Evolutionary conservation across 176 grass and related monocot genomes (phyloP), one percentile per base, ranked within the genome.

Genomic region (Zizania latifolia): DNA sequence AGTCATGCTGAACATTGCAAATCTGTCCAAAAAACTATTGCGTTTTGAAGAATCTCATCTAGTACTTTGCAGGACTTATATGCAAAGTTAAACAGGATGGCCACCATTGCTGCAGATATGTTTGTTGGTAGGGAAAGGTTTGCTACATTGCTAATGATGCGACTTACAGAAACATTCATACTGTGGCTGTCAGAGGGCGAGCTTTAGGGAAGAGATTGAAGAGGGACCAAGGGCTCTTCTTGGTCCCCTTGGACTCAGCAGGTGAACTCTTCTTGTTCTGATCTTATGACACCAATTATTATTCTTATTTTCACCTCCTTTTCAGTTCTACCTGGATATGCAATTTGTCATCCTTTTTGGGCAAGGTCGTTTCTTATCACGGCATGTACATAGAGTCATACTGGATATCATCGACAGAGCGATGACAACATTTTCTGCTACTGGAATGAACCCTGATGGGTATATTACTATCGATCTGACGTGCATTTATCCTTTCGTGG

Each of bases 271-370:
- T 62, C 30, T 61, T 9, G 8, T 15, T 14, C 24, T 53, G 6
- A 34, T 28, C 7, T 50, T 61, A 65, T 9, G 31, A 27, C 59
- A 56, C 14, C 11, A 26, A 27, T 33, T 43, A 1, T 19, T 48
- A 46, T 68, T 75, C 27, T 75, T 34, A 79, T 66, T 15, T 62
- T 58, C 54, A 67, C 29, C 46, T 85, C 16, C 37, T 75, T 80
- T 66, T 34, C 82, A 97, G 94, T 93, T 97, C 81, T 93, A 91
- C 59, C 78, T 97, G 86, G 94, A 97, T 74, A 97, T 97, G 94
- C 90, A 89, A 83, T 97, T 97, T 57, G 88, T 97, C 11, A 87
- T 97, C 17, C 70, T 90, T 74, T 97, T 91, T 24, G 88, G 85
- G 68, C 94, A 89, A 91, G 90, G 88, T 31, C 84, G 90, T 45